Evolutionary conservation across 2,329 filamentous ascomycete genomes (phyloP).

Genomic region (Aspergillus hiratsukae): DNA sequence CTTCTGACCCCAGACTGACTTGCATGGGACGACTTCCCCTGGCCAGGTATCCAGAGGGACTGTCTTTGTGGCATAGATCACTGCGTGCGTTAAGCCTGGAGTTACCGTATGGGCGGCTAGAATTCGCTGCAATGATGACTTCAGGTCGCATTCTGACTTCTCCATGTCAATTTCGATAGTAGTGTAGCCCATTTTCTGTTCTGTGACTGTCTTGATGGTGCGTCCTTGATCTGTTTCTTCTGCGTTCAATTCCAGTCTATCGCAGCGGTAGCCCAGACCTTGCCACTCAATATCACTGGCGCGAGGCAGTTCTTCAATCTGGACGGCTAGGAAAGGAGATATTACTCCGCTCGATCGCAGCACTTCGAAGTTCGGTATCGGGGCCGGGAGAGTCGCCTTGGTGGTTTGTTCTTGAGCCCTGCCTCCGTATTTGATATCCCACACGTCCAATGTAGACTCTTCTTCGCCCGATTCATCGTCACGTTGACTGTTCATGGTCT

Average conservation of each 20-base stretch:
- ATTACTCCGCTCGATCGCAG: constrained; percentile 25
- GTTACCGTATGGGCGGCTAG: constrained; percentile 14
- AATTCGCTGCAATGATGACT: constrained; percentile 20
- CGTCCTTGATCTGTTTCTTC: constrained; percentile 12
- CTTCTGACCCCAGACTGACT: constrained; percentile 35
- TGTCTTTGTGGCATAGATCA: constrained; percentile 33
- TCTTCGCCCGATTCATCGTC: constrained; percentile 38
- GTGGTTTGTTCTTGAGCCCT: constrained; percentile 41
- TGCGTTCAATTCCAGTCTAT: constrained; percentile 21
- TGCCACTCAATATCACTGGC: constrained; percentile 79
- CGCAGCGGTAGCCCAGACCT: constrained; percentile 55
- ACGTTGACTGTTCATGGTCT: constrained; percentile 27
- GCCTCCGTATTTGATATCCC: constrained; percentile 55
- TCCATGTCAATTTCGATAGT: constrained; percentile 28
- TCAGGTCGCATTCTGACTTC: constrained; percentile 13
- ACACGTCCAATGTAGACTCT: constrained; percentile 43
- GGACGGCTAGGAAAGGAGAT: constrained; percentile 68
- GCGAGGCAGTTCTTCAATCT: constrained; percentile 73
- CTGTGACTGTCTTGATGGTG: constrained; percentile 19
- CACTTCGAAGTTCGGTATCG: constrained; percentile 25
- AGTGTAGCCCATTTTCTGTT: constrained; percentile 22
- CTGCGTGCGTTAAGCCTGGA: constrained; percentile 19
- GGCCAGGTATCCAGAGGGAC: constrained; percentile 19
- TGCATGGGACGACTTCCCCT: constrained; percentile 40
- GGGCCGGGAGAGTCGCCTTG: constrained; percentile 17